phyloP scores from a whole-genome alignment of 2,329 filamentous ascomycete genomes.

The Eurotiales sp. region DNA sequence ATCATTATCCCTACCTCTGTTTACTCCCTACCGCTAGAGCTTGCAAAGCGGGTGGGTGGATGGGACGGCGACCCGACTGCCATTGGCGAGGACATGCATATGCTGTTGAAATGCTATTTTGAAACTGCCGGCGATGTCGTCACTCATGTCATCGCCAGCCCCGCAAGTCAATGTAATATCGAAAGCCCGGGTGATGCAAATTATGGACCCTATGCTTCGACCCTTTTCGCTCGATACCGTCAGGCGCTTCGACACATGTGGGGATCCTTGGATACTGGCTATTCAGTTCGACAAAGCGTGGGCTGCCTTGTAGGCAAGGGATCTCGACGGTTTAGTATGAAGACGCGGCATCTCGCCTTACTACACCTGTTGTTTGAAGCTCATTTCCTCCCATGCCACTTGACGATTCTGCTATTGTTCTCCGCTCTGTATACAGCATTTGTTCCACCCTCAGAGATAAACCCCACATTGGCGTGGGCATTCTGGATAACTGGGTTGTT shows the following conservation, averaged over 20 bases:
- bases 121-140: conserved; percentile 67
- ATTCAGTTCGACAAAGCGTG: conserved; percentile 47
- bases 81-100: conserved; percentile 72
- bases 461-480: conserved; percentile 54
- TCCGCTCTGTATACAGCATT: conserved; percentile 59
- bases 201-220: conserved; percentile 43
- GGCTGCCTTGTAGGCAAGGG: conserved; percentile 18
- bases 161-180: conserved; percentile 70
- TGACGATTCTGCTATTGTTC: conserved; percentile 59
- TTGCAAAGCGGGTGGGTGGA: conserved; percentile 66
- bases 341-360: conserved; percentile 47
- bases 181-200: conserved; percentile 56
- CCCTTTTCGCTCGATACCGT: conserved; percentile 64
- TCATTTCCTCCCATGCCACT: conserved; percentile 66
- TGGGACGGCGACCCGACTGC: conserved; percentile 69
- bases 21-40: conserved; percentile 64
- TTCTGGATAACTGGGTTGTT: conserved; percentile 59
- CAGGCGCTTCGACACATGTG: conserved; percentile 71
- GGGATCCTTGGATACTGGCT: conserved; percentile 66
- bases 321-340: conserved; percentile 31
- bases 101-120: conserved; percentile 77
- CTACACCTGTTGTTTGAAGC: conserved; percentile 67
- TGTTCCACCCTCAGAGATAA: conserved; percentile 50
- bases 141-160: conserved; percentile 60
- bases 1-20: conserved; percentile 70